Conservation (phyloP, 164 flowering plant species). For the Vitis rotundifolia region DNA sequence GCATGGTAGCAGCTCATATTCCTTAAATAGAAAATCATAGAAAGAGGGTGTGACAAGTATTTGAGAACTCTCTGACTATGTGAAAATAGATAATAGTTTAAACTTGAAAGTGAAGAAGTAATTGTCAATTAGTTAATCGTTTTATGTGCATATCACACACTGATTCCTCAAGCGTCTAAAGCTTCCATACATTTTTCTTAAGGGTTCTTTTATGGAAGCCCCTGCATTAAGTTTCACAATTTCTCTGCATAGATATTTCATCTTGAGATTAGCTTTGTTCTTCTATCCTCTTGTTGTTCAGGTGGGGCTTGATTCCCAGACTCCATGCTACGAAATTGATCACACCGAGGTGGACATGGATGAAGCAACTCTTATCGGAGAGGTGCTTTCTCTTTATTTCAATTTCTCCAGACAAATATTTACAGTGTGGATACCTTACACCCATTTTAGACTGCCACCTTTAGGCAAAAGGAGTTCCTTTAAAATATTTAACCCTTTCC, state of each 20-base stretch:
- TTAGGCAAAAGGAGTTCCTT: background rate
- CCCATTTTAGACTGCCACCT: background rate
- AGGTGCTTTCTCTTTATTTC: constrained; percentile 36
- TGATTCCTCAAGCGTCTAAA: no score
- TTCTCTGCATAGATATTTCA: background rate
- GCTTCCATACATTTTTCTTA: no score
- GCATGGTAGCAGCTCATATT: no score
- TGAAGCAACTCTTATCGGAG: constrained; percentile 58
- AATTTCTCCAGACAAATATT: constrained; percentile 6
- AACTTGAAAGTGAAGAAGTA: no score
- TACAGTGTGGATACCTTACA: background rate
- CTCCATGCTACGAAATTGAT: constrained; percentile 52
- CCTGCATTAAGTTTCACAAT: no score
- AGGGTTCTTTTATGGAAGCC: no score
- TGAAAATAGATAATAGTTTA: no score
- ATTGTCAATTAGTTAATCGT: no score
- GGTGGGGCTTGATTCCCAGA: constrained; percentile 45
- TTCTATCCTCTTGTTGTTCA: constrained; percentile 16
- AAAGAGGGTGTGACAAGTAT: no score
- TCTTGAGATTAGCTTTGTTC: background rate
- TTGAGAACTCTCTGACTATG: no score
- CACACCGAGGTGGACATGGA: constrained; percentile 49
- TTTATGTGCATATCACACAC: no score
- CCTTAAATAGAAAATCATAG: no score
- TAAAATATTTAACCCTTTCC: background rate